Evolutionary conservation across 164 flowering plant species (phyloP), one percentile per base, ranked within the genome.

Genomic region (Umbellularia californica): DNA sequence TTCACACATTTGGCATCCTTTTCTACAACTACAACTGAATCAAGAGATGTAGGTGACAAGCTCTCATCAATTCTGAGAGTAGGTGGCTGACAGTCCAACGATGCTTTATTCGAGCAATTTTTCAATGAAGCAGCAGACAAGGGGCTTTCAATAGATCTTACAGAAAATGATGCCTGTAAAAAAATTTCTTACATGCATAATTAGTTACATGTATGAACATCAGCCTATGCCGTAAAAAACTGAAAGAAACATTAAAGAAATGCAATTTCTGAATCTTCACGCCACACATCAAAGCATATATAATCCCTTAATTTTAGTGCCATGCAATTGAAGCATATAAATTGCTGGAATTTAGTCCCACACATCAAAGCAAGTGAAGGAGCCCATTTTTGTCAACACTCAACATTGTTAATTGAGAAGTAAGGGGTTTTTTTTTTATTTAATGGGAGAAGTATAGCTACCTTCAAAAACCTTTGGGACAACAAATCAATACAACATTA

Each of bases 41-140:
- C 91, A 78, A 91, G 87, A 73, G 97, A 91, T 71, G 86, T 84
- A 1, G 94, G 94, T 7, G 94, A 91, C 75, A 91, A 79, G 84
- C 83, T 87, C 76, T 88, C 95, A 68, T 88, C 90, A n/a, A 87
- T 78, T 81, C 94, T 80, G 33, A 82, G 86, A 79, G 80, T 84
- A 20, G 90, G 75, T 60, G 87, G 85, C 75, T 84, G 88, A 77
- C 87, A 81, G 24, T 89, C 92, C n/a, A 89, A 50, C 17, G 90
- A 75, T 64, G 85, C 77, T 83, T 85, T 89, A 13, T 73, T 78
- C 70, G 87, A 70, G 76, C 86, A 82, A 75, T 72, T 82, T 76
- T 80, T 87, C 76, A 88, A 79, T 52, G 89, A 79, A 68, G 82
- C 72, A 58, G 86, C 76, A 35, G 92, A 87, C 20, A 86, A 58